Evolutionary conservation across 257 asterid genomes (phyloP), one percentile per base, ranked within the genome.

Genomic region (Fraxinus anomala): DNA sequence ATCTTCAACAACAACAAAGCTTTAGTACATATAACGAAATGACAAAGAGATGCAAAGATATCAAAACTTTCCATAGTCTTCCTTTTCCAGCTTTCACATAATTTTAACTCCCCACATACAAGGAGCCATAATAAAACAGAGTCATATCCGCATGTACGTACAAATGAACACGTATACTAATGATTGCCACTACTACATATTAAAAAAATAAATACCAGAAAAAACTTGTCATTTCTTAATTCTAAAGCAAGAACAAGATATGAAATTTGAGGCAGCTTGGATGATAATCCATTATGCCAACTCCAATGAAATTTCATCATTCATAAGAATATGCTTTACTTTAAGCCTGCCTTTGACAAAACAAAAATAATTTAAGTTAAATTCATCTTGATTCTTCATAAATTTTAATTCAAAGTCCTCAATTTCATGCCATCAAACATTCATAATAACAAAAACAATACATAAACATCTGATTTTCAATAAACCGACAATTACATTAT

Each of bases 391-490:
- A 2, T 28, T 47, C 68, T 14, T 76, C 24, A 17, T 40, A 74
- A 56, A 81, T 66, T 70, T 75, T 75, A 77, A 30, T 39, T 51
- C 47, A 19, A 68, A 49, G 47, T 42, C 76, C 30, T 61, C 23
- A 39, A 63, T 12, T 0, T 42, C 70, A 44, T 4, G 49, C 68
- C 68, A 1, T 5, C 72, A 63, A 9, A 34, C 42, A 24, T 47
- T n/a, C 68, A n/a, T 1, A 19, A 13, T 21, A 42, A n/a, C 31
- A 11, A 28, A 61, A 73, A 49, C 13, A 24, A 69, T 28, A 49
- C 77, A 73, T 17, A 23, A 3, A 37, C 17, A 4, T 34, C 56
- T 2, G 2, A 23, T 34, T 63, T 42, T 44, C 33, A 47, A 26
- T 3, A 28, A 42, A 54, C n/a, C 68, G 67, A 72, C 12, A 47